Conservation (phyloP, 139 green algal genomes). For the Chlorella sp. region DNA sequence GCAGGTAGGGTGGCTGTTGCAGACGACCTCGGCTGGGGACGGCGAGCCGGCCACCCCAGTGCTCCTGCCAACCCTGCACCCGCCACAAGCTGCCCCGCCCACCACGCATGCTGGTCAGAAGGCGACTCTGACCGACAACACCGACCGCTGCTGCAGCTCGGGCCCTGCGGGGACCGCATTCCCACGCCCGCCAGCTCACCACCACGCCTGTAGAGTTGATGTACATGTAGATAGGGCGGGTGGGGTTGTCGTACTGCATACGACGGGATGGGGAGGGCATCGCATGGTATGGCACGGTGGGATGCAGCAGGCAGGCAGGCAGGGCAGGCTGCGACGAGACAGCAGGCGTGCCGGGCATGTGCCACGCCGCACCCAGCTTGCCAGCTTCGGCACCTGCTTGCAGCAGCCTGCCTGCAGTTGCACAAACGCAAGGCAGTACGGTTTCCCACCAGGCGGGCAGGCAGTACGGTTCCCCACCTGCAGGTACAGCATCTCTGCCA, state of each 20-base stretch:
- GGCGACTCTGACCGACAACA: background rate
- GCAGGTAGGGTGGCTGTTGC: background rate
- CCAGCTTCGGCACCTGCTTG: background rate
- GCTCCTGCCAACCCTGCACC: too few relatives aligned
- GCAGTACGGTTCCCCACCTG: slow-evolving; percentile 69
- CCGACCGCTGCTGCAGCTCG: background rate
- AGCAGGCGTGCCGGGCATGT: background rate
- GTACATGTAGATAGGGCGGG: slow-evolving; percentile 96
- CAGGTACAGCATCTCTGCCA: slow-evolving; percentile 93
- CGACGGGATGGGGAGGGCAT: too few relatives aligned
- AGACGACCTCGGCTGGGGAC: too few relatives aligned
- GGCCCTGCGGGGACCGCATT: too few relatives aligned
- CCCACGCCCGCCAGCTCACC: slow-evolving; percentile 53
- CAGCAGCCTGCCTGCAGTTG: background rate
- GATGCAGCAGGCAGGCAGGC: background rate
- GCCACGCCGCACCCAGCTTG: background rate
- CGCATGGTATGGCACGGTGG: background rate
- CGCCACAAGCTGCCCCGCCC: too few relatives aligned
- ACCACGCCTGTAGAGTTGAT: slow-evolving; percentile 98
- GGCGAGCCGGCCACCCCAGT: too few relatives aligned
- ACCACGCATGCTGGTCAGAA: background rate
- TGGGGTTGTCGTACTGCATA: slow-evolving; percentile 63
- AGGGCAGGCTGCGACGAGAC: background rate
- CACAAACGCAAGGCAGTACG: slow-evolving; percentile 70
- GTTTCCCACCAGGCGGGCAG: slow-evolving; percentile 85